Evolutionary conservation across 2,329 filamentous ascomycete species (phyloP).

Genomic region (Fusarium sp.): DNA sequence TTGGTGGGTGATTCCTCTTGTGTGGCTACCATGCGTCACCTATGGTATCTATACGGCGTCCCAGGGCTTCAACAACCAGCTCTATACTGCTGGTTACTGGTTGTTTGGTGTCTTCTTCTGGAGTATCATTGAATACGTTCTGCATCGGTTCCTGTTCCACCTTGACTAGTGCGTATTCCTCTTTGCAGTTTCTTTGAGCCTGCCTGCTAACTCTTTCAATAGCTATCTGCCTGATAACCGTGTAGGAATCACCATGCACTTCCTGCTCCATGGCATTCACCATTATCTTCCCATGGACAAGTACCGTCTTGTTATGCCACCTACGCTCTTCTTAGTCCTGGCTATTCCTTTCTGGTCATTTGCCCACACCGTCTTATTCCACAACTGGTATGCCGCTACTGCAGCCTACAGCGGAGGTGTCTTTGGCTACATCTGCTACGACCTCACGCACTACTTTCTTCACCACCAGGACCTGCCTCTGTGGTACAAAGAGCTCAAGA

Average conservation of each 20-base stretch:
- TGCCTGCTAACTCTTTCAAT: slow-evolving; percentile 46
- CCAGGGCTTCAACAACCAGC: slow-evolving; percentile 65
- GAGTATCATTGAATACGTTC: slow-evolving; percentile 87
- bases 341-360: slow-evolving; percentile 93
- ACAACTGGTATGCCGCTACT: slow-evolving; percentile 84
- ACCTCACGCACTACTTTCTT: slow-evolving; percentile 98
- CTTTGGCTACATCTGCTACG: slow-evolving; percentile 96
- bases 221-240: slow-evolving; percentile 93
- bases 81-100: slow-evolving; percentile 70
- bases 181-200: not conserved
- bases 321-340: slow-evolving; percentile 83
- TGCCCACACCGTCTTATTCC: slow-evolving; percentile 83
- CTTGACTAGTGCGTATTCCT: slow-evolving; percentile 78
- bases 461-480: slow-evolving; percentile 92
- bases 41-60: slow-evolving; percentile 77
- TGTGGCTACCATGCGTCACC: slow-evolving; percentile 85
- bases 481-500: slow-evolving; percentile 94
- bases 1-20: slow-evolving; percentile 87
- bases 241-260: slow-evolving; percentile 86
- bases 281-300: slow-evolving; percentile 99
- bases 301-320: slow-evolving; percentile 96
- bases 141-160: slow-evolving; percentile 95
- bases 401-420: slow-evolving; percentile 89
- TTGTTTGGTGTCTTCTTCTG: slow-evolving; percentile 79
- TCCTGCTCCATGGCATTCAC: slow-evolving; percentile 95